Conservation (phyloP, 306 rosid genomes). For the Cucumis sativus region Cucumber_9930_V3 NC_026661.2:13807001-13807500, state of each 20-base stretch:
- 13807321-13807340: conserved; percentile 66
- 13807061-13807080: conserved; percentile 39
- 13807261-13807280: conserved; percentile 67
- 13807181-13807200: conserved; percentile 87
- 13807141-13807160: conserved; percentile 81
- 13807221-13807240: conserved; percentile 92
- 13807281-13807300: conserved; percentile 89
- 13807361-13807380: conserved; percentile 78
- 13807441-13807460: not conserved
- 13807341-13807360: conserved; percentile 61
- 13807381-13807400: conserved; percentile 58
- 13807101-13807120: conserved; percentile 74
- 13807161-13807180: conserved; percentile 57
- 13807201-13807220: conserved; percentile 76
- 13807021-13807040: conserved; percentile 50
- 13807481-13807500: conserved; percentile 28
- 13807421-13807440: conserved; percentile 14
- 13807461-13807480: conserved; percentile 12
- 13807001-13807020: conserved; percentile 35
- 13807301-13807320: conserved; percentile 57
- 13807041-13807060: conserved; percentile 76
- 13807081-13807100: conserved; percentile 94
- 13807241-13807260: conserved; percentile 81
- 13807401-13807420: conserved; percentile 65
- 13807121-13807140: conserved; percentile 69